Conservation (phyloP, 176 grass and related monocot species). For the Urochloa ruziziensis region DNA sequence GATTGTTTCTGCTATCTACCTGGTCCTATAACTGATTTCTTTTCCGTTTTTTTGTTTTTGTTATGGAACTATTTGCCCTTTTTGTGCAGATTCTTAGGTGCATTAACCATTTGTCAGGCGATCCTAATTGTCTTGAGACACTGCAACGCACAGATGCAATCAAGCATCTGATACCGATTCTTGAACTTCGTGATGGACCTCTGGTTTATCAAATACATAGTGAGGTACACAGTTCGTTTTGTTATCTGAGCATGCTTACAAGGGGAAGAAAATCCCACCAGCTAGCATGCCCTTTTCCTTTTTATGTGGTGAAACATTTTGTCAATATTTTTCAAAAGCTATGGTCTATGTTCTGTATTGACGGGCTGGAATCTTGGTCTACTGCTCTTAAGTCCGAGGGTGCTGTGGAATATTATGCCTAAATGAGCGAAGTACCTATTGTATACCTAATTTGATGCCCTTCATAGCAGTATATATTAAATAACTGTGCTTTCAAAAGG, state of each 20-base stretch:
- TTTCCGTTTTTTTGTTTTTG: constrained; percentile 19
- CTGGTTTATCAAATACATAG: constrained; percentile 93
- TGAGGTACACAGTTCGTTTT: constrained; percentile 49
- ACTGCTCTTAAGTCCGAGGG: neutral
- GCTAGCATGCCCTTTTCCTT: neutral
- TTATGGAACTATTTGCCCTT: constrained; percentile 1
- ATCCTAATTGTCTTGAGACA: constrained; percentile 94
- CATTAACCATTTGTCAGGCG: constrained; percentile 95
- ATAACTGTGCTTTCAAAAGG: too few species aligned
- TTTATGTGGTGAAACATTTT: neutral
- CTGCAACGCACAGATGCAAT: constrained; percentile 98
- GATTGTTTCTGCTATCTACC: constrained; percentile 16
- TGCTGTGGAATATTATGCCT: neutral
- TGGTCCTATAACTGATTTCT: constrained; percentile 30
- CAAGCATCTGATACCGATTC: constrained; percentile 96
- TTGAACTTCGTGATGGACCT: constrained; percentile 88
- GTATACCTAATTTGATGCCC: neutral
- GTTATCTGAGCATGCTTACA: constrained; percentile 13
- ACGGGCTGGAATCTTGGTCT: neutral
- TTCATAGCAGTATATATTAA: neutral
- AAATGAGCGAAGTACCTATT: neutral
- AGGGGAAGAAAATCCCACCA: neutral
- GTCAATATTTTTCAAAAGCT: neutral
- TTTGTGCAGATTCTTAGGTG: constrained; percentile 86
- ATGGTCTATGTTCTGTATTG: neutral